phyloP scores from a whole-genome alignment of 306 rosid species.

The Medicago lupulina region DNA sequence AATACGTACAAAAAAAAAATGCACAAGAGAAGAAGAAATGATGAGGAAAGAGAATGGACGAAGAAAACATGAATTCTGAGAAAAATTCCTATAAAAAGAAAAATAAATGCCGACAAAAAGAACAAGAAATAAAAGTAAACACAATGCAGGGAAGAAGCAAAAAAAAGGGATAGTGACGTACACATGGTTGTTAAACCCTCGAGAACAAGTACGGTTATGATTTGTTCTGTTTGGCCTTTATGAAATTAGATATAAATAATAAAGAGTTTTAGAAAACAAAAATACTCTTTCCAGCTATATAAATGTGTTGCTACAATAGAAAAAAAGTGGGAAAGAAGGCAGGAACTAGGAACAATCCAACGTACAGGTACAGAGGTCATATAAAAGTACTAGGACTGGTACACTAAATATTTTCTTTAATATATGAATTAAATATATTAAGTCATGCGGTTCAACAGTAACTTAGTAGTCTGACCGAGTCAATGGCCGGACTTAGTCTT shows the following conservation, averaged over 20 bases:
- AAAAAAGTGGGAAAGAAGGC: neutral
- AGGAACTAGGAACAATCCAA: neutral
- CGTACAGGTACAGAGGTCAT: neutral
- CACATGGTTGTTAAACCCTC: neutral
- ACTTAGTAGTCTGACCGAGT: neutral
- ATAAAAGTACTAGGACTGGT: neutral
- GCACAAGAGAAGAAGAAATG: neutral
- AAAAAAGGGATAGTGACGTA: neutral
- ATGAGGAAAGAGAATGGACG: neutral
- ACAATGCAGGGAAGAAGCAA: neutral
- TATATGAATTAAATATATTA: neutral
- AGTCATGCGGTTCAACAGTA: neutral
- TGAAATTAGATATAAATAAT: neutral
- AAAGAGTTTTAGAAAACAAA: neutral
- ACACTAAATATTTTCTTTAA: neutral
- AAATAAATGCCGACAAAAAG: neutral
- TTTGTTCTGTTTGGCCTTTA: neutral
- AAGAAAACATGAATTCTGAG: neutral
- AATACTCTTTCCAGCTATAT: neutral
- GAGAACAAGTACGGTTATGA: neutral
- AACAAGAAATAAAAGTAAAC: neutral
- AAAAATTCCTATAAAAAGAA: neutral
- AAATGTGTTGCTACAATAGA: slow-evolving; percentile 10
- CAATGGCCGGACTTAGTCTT: neutral
- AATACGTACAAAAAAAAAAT: neutral